Evolutionary conservation across 768 basidiomycete species (phyloP), one percentile per base, ranked within the genome.

Genomic region (Sutorius australiensis): DNA sequence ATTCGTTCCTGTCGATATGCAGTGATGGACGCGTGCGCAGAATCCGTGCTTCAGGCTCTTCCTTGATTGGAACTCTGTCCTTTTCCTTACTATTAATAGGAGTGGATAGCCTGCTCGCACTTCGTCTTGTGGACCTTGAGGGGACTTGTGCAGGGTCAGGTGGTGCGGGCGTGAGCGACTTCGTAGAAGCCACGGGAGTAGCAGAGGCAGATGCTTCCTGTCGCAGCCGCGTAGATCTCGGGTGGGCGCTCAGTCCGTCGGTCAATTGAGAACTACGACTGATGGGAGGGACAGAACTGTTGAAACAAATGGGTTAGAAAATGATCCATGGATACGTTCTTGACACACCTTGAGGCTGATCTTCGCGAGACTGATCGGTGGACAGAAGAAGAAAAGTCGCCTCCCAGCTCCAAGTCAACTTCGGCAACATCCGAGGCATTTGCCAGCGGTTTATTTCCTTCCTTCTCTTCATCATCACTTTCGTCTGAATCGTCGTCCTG

Each of bases 401-500:
- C 62, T 21, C 59, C 66, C 46, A 81, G 64, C 64, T 84, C 83
- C 61, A 81, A 77, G 64, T 84, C 80, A n/a, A 71, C 71, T 19
- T 79, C 77, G 43, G 68, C 73, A 46, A 77, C 71, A 50, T 80
- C 79, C 46, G 67, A 69, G 33, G 75, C 77, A 48, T 73, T 69
- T n/a, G 76, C 75, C 24, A 79, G 65, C 19, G 79, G 77, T 30
- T 75, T 73, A 55, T 76, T 72, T 48, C 75, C 77, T 38, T 77
- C 80, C 38, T 69, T 73, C 36, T 70, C 68, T 50, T 82, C 79
- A 44, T 81, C 80, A 24, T 83, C 80, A 53, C 80, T 81, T 53
- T 81, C 81, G 56, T 86, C 84, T 37, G 80, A 80, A 46, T 82
- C 80, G 19, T 83, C 79, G 50, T 78, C 80, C 53, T 78, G 75